Conservation (phyloP, 805 yeast species). For the Suhomyces sp. region DNA sequence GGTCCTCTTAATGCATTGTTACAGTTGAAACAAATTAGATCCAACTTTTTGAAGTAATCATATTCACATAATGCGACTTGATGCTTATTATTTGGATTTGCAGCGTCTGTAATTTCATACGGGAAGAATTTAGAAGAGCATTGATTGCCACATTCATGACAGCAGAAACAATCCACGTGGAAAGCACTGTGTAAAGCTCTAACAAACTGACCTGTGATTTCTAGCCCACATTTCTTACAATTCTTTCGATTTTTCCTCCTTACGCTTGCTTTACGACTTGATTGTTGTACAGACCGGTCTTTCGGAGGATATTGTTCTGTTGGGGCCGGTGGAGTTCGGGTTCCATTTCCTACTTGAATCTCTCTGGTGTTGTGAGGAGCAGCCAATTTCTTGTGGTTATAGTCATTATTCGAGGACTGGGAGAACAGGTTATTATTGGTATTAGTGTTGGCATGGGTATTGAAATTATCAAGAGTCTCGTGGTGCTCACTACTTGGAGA, state of each 20-base stretch:
- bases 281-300: not conserved
- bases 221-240: conserved; percentile 38
- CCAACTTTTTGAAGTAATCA: conserved; percentile 84
- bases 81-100: conserved; percentile 13
- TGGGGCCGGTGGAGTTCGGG: conserved; percentile 7
- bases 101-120: conserved; percentile 50
- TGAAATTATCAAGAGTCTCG: conserved; percentile 2
- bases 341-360: not conserved
- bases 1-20: conserved; percentile 85
- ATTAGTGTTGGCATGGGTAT: conserved; percentile 3
- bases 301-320: conserved; percentile 7
- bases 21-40: conserved; percentile 84
- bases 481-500: conserved; percentile 16
- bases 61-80: conserved; percentile 77
- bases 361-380: conserved; percentile 2
- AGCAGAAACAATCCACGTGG: conserved; percentile 85
- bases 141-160: conserved; percentile 77
- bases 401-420: not conserved
- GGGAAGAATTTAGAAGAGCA: conserved; percentile 92
- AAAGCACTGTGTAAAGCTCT: conserved; percentile 77
- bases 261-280: conserved; percentile 10
- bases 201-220: conserved; percentile 67
- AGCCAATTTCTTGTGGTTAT: no score
- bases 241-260: conserved; percentile 25
- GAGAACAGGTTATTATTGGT: not conserved